A percentile compares a stretch with the other conserved stretches of the same genome.
These are phyloP conservation scores for Cladosporium sp. DNA, from an alignment of 2,329 filamentous ascomycete genomes.

Conservation along the genomic window DNA sequence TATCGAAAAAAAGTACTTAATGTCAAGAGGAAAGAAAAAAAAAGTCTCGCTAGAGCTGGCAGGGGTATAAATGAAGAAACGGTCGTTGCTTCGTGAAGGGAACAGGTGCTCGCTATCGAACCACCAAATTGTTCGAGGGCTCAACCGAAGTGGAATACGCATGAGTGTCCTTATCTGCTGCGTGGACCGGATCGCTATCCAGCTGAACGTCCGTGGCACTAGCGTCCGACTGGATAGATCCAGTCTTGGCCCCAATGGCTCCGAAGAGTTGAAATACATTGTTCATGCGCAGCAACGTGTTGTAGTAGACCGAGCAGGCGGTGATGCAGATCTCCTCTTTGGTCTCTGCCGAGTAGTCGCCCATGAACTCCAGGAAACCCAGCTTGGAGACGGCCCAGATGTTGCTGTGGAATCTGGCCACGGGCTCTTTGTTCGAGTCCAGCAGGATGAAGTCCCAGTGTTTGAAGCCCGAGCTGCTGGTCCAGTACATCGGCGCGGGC, in stretches of 20 bases:
- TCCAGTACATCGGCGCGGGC: conserved; percentile 15
- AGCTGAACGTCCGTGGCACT: not conserved
- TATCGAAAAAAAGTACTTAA: no score
- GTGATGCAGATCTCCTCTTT: conserved; percentile 20
- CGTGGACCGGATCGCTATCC: not conserved
- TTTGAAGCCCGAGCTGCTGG: conserved; percentile 13
- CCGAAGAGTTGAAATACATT: conserved; percentile 18
- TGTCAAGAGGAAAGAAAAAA: no score
- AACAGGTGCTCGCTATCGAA: not conserved
- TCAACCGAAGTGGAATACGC: not conserved
- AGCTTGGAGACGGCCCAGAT: conserved; percentile 18
- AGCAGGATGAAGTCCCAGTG: conserved; percentile 20
- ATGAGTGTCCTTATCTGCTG: not conserved
- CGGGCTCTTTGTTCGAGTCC: conserved; percentile 16
- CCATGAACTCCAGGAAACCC: conserved; percentile 19
- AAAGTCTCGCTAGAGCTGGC: not conserved
- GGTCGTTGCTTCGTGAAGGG: not conserved
- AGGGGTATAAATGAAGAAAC: not conserved
- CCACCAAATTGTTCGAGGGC: not conserved
- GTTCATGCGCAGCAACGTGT: conserved; percentile 14
- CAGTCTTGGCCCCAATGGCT: conserved; percentile 6
- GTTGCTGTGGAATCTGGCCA: conserved; percentile 18
- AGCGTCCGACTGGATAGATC: not conserved
- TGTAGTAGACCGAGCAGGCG: conserved; percentile 16
- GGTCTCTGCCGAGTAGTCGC: not conserved